These are phyloP conservation scores for Gloeostereum incarnatum DNA, from an alignment of 768 basidiomycete genomes.

Conservation along the genomic window DNA sequence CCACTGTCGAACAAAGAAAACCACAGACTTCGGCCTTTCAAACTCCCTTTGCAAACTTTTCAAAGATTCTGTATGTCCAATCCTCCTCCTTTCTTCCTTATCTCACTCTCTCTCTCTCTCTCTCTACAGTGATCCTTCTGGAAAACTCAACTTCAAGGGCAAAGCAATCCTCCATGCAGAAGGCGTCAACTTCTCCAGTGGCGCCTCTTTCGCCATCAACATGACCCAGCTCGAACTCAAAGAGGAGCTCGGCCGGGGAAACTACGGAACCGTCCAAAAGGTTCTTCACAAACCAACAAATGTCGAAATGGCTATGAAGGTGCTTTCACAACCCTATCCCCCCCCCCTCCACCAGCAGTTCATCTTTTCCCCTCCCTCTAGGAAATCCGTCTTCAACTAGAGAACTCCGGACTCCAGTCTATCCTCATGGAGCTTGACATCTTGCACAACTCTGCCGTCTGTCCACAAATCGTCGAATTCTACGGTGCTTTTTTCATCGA, in stretches of 20 bases:
- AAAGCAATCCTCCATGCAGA: constrained; percentile 89
- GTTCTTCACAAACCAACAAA: constrained; percentile 92
- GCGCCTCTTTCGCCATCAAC: constrained; percentile 86
- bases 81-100: constrained; percentile 7
- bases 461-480: constrained; percentile 93
- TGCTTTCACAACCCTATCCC: constrained; percentile 20
- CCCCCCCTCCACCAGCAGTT: background rate
- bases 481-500: constrained; percentile 99
- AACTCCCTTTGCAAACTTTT: constrained; percentile 88
- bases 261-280: constrained; percentile 96
- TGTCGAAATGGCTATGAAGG: constrained; percentile 99
- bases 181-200: constrained; percentile 81
- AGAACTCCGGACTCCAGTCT: constrained; percentile 85
- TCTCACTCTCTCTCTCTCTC: constrained; percentile 5
- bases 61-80: constrained; percentile 79
- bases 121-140: constrained; percentile 76
- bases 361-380: constrained; percentile 28
- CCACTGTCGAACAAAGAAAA: constrained; percentile 32
- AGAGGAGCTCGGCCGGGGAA: constrained; percentile 93
- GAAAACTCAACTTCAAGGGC: constrained; percentile 87
- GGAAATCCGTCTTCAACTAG: constrained; percentile 97
- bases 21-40: constrained; percentile 35
- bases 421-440: constrained; percentile 99
- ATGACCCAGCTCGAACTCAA: constrained; percentile 87
- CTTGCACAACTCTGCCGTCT: constrained; percentile 66